These are phyloP conservation scores for Nitzschia putrida DNA, from an alignment of 108 stramenopile species.

Conservation along the genomic window DNA sequence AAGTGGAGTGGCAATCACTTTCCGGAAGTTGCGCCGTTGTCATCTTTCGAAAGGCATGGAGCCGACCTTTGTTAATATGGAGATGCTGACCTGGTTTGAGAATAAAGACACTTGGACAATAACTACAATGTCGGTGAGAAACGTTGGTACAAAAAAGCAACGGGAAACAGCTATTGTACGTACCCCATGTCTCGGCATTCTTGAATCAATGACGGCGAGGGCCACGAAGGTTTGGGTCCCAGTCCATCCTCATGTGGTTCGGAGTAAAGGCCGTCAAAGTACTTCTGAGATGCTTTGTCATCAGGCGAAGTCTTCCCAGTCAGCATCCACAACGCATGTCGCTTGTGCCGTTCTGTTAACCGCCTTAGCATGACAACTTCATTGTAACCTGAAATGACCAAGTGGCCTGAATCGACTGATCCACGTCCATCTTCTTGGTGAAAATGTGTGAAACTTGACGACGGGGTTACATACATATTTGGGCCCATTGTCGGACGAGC, in stretches of 20 bases:
- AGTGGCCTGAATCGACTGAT: conserved; percentile 86
- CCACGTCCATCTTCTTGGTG: conserved; percentile 89
- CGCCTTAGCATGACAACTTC: conserved; percentile 84
- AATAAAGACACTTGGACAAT: conserved; percentile 83
- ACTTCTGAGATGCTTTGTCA: conserved; percentile 16
- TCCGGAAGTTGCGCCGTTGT: conserved; percentile 41
- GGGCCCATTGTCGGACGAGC: conserved; percentile 83
- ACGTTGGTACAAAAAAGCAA: conserved; percentile 8
- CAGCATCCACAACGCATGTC: conserved; percentile 46
- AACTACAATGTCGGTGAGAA: conserved; percentile 40
- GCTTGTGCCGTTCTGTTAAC: conserved; percentile 74
- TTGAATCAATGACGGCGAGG: conserved; percentile 54
- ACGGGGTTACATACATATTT: conserved; percentile 77
- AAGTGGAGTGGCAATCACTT: conserved; percentile 62
- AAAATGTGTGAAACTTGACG: conserved; percentile 71
- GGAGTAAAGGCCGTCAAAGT: conserved; percentile 61
- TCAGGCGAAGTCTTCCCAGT: conserved; percentile 20
- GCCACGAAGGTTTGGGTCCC: conserved; percentile 60
- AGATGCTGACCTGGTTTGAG: conserved; percentile 84
- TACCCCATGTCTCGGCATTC: conserved; percentile 72
- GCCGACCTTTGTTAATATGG: conserved; percentile 89
- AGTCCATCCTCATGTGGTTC: conserved; percentile 68
- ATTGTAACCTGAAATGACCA: conserved; percentile 73
- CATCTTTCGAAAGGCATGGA: conserved; percentile 89
- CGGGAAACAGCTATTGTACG: conserved; percentile 20